Base-by-base conservation (phyloP, 1,284 basidiomycete species). In the Pascua guehoae region DNA sequence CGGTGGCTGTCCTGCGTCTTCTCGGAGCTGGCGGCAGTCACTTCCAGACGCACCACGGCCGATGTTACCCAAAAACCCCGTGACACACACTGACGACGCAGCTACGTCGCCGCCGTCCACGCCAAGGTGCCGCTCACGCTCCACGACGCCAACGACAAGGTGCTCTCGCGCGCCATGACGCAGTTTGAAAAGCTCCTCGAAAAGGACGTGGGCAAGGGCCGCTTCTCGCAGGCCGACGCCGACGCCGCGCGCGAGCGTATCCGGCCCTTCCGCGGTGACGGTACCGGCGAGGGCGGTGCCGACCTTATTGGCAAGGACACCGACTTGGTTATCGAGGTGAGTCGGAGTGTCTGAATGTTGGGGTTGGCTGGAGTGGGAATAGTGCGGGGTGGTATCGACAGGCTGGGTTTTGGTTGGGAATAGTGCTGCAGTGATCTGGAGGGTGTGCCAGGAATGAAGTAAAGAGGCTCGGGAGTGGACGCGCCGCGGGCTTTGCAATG, bases 291-390 rank as follows among this genome's bases (percentile, higher is more conserved):
- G 46, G 49, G 47, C 14, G 64, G 73, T 12, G 69, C 78, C 14
- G 72, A 82, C 49, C 81, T 81, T 0, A 65, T 72, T 12, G 49
- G 87, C 36, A 79, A 80, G 39, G 88, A 93, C 64, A 87, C 86
- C 8, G 91, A 95, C 70, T 86, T 97, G 83, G 88, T 92, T 43
- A 82, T 97, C 54, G 94, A 98, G 83, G 89, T 88, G 58, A 60
- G 82, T 53, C 8, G 16, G 32, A 32, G 24, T 32, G 24, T n/a
- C n/a, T n/a, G n/a, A n/a, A n/a, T n/a, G n/a, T n/a, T n/a, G n/a
- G n/a, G n/a, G n/a, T n/a, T n/a, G 38, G 11, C 2, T 42, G 7
- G 24, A 32, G 3, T 32, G 24, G 24, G 7, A 32, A 32, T 32
- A 7, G 24, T 32, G 24, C 24, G 24, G 24, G 24, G 24, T 32